Percentiles rank a stretch among this genome's conserved stretches.
Evolutionary conservation across 805 yeast species (phyloP).

Genomic region (Ascoidea rubescens): DNA sequence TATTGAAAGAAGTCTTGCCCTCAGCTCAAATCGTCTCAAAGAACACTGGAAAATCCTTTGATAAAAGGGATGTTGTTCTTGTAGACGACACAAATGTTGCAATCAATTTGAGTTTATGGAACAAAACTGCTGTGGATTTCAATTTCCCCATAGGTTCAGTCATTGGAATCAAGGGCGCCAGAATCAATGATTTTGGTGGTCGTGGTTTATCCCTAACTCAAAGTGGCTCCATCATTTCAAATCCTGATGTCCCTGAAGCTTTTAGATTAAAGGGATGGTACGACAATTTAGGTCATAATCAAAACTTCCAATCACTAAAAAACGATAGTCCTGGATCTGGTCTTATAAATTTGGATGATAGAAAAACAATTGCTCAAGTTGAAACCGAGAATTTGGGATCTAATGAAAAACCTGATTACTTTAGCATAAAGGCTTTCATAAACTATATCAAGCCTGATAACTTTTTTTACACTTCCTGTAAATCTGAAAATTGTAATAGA

Average conservation of each 20-base stretch:
- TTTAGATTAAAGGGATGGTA: slow-evolving; percentile 90
- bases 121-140: slow-evolving; percentile 72
- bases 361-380: slow-evolving; percentile 56
- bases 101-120: slow-evolving; percentile 81
- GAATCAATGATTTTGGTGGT: slow-evolving; percentile 81
- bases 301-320: slow-evolving; percentile 48
- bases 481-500: slow-evolving; percentile 61
- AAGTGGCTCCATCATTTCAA: slow-evolving; percentile 58
- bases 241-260: slow-evolving; percentile 86
- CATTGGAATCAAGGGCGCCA: slow-evolving; percentile 84
- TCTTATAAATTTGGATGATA: slow-evolving; percentile 29
- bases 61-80: slow-evolving; percentile 76
- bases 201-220: slow-evolving; percentile 71
- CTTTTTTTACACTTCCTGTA: slow-evolving; percentile 85
- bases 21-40: slow-evolving; percentile 71
- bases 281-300: slow-evolving; percentile 59
- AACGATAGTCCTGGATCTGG: slow-evolving; percentile 29
- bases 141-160: slow-evolving; percentile 62
- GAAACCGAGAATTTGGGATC: slow-evolving; percentile 56
- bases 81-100: slow-evolving; percentile 78
- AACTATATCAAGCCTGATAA: slow-evolving; percentile 59
- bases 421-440: slow-evolving; percentile 61
- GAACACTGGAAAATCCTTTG: slow-evolving; percentile 80
- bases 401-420: slow-evolving; percentile 70
- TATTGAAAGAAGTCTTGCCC: slow-evolving; percentile 64